phyloP scores from a whole-genome alignment of 2,329 filamentous ascomycete genomes.

The Aspergillus latus region DNA sequence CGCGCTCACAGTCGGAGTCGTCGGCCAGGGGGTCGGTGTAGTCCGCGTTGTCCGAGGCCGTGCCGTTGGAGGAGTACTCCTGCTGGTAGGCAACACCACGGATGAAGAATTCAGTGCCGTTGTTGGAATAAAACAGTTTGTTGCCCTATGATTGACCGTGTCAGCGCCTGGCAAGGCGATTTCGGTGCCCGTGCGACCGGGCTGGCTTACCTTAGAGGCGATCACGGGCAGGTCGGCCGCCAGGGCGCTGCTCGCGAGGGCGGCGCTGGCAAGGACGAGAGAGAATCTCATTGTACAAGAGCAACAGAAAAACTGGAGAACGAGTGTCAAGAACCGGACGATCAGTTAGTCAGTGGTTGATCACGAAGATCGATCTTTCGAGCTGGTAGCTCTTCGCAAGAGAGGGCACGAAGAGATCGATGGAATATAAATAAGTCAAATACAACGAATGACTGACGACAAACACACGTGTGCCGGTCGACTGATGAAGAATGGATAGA shows the following conservation, averaged over 20 bases:
- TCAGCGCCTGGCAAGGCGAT: background rate
- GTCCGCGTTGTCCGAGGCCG: slow-evolving; percentile 35
- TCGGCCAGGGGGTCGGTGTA: slow-evolving; percentile 86
- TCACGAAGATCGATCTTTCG: slow-evolving; percentile 15
- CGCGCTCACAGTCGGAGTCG: slow-evolving; percentile 69
- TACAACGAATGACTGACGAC: slow-evolving; percentile 28
- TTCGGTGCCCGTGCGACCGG: background rate
- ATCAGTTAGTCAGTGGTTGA: slow-evolving; percentile 12
- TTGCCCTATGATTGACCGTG: slow-evolving; percentile 54
- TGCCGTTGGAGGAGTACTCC: slow-evolving; percentile 51
- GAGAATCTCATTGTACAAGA: slow-evolving; percentile 55
- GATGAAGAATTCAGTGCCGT: slow-evolving; percentile 79
- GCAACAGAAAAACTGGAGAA: slow-evolving; percentile 5
- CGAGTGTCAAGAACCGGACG: slow-evolving; percentile 11
- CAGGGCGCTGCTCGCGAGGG: slow-evolving; percentile 47
- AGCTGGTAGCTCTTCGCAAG: slow-evolving; percentile 13
- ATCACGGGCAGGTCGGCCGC: slow-evolving; percentile 56
- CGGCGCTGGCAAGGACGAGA: slow-evolving; percentile 51
- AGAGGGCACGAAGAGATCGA: slow-evolving; percentile 6
- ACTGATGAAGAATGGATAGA: slow-evolving; percentile 10
- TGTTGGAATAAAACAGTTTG: slow-evolving; percentile 88
- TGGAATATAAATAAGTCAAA: slow-evolving; percentile 3
- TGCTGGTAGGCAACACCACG: slow-evolving; percentile 92
- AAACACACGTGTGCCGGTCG: slow-evolving; percentile 16
- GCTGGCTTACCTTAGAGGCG: slow-evolving; percentile 61